Conservation (phyloP, 2,329 filamentous ascomycete species). For the Chalara sp. region DNA sequence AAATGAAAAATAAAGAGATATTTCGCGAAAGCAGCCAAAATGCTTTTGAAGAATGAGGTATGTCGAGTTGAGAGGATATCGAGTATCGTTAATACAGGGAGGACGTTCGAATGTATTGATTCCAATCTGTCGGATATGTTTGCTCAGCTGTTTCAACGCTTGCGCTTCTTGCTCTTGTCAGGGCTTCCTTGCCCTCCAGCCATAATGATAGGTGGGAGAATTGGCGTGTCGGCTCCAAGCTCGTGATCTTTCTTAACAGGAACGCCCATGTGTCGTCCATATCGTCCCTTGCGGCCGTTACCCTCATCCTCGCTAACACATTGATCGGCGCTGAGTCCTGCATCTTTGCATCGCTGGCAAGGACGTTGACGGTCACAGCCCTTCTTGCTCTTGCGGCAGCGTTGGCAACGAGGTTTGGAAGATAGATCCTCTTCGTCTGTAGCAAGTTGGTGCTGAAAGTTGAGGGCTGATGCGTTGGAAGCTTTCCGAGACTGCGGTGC, state of each 20-base stretch:
- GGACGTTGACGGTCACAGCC: conserved; percentile 95
- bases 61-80: conserved; percentile 13
- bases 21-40: conserved; percentile 3
- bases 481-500: conserved; percentile 68
- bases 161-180: conserved; percentile 65
- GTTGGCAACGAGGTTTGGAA: conserved; percentile 92
- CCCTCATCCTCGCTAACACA: conserved; percentile 97
- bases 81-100: conserved; percentile 14
- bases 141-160: conserved; percentile 39
- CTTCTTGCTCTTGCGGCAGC: conserved; percentile 99
- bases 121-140: conserved; percentile 7
- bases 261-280: conserved; percentile 66
- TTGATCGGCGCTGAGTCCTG: conserved; percentile 84
- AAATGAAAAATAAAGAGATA: neutral
- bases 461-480: conserved; percentile 61
- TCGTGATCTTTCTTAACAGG: conserved; percentile 52
- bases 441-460: conserved; percentile 53
- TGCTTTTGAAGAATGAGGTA: conserved; percentile 9
- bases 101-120: conserved; percentile 3
- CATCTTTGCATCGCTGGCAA: conserved; percentile 92
- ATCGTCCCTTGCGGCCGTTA: conserved; percentile 92
- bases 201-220: conserved; percentile 25
- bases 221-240: conserved; percentile 26
- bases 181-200: conserved; percentile 27
- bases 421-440: conserved; percentile 84